These are phyloP conservation scores for Plasmodium inui DNA, from an alignment of 169 alveolate genomes.

Conservation along the genomic window DNA sequence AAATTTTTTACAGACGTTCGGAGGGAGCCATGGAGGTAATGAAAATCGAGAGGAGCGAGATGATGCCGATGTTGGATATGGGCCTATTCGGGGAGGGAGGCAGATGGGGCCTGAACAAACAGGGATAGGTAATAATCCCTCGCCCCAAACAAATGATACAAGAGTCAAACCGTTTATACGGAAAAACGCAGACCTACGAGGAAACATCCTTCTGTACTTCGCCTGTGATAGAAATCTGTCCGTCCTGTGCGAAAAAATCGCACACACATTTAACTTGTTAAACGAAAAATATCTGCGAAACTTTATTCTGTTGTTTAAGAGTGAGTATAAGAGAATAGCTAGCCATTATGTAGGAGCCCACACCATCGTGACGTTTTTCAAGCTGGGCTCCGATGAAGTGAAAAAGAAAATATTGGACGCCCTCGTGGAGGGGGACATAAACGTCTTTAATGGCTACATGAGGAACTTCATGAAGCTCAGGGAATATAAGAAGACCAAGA, in stretches of 20 bases:
- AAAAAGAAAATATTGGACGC: slow-evolving; percentile 45
- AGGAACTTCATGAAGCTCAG: slow-evolving; percentile 55
- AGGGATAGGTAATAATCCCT: not conserved
- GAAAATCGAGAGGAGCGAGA: not conserved
- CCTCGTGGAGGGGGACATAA: slow-evolving; percentile 41
- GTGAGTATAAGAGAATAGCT: slow-evolving; percentile 57
- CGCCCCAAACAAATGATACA: not conserved
- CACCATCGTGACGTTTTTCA: slow-evolving; percentile 54
- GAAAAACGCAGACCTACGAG: slow-evolving; percentile 41
- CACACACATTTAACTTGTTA: slow-evolving; percentile 37
- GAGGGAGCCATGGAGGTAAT: not conserved
- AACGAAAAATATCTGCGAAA: slow-evolving; percentile 50
- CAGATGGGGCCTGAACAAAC: not conserved
- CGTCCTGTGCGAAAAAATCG: slow-evolving; percentile 68
- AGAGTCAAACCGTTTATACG: slow-evolving; percentile 20
- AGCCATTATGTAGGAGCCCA: slow-evolving; percentile 50
- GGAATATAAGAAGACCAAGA: slow-evolving; percentile 60
- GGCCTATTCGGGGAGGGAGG: not conserved
- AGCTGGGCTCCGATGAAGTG: slow-evolving; percentile 30
- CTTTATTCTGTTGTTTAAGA: slow-evolving; percentile 40
- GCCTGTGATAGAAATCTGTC: slow-evolving; percentile 58
- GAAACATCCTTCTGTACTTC: slow-evolving; percentile 56
- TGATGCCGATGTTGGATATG: not conserved
- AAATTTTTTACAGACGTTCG: slow-evolving; percentile 1
- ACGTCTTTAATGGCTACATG: slow-evolving; percentile 32